These are phyloP conservation scores for Hypoxylon sp. DNA, from an alignment of 2,329 filamentous ascomycete species.

Conservation along the genomic window DNA sequence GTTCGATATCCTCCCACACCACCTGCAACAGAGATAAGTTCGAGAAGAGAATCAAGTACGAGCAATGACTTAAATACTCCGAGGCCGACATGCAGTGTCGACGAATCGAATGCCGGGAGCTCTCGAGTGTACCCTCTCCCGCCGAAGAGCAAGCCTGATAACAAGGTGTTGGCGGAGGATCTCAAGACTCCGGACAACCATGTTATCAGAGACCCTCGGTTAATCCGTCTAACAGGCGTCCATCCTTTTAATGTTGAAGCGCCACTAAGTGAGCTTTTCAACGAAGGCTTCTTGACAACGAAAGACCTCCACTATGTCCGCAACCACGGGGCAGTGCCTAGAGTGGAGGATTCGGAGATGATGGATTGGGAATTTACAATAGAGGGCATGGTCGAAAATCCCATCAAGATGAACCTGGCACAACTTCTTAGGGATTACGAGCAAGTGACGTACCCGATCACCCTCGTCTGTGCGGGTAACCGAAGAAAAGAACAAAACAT, in stretches of 20 bases:
- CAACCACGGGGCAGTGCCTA: conserved; percentile 88
- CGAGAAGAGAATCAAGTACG: conserved; percentile 56
- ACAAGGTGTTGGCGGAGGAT: conserved; percentile 79
- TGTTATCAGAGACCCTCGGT: conserved; percentile 82
- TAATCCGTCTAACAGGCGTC: conserved; percentile 88
- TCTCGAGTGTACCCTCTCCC: conserved; percentile 73
- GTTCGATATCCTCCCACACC: conserved; percentile 58
- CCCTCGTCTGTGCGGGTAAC: conserved; percentile 92
- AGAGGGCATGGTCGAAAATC: conserved; percentile 86
- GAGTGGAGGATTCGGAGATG: conserved; percentile 79
- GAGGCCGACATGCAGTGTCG: conserved; percentile 33
- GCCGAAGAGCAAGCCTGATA: conserved; percentile 70
- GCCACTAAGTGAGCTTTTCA: conserved; percentile 82
- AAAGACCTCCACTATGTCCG: conserved; percentile 92
- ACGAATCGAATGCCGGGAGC: conserved; percentile 38
- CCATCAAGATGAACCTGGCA: conserved; percentile 78
- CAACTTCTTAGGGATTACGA: conserved; percentile 82
- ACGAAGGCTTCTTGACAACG: conserved; percentile 87
- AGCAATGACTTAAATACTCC: conserved; percentile 49
- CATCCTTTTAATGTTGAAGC: conserved; percentile 95
- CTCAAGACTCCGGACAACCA: conserved; percentile 86
- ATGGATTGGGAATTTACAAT: conserved; percentile 86
- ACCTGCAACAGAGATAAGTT: conserved; percentile 58
- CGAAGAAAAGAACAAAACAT: conserved; percentile 93
- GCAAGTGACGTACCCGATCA: conserved; percentile 88